phyloP scores from a whole-genome alignment of 768 basidiomycete genomes.

The Kwoniella dejecticola region DNA sequence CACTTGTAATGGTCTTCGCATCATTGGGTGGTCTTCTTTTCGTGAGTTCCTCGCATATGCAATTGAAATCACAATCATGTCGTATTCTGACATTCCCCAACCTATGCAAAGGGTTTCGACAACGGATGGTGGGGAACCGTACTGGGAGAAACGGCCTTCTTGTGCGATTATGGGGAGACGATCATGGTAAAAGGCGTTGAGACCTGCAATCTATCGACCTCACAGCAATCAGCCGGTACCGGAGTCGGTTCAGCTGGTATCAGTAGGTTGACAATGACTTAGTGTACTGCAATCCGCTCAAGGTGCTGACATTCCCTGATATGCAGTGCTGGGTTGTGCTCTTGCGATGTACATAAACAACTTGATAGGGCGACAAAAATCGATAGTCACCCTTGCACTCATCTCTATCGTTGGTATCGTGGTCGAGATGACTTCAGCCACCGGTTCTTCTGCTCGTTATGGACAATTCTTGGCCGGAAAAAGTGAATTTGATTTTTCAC shows the following conservation, averaged over 20 bases:
- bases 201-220: conserved; percentile 24
- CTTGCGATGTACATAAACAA: conserved; percentile 26
- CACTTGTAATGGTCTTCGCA: conserved; percentile 20
- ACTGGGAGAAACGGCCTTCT: conserved; percentile 25
- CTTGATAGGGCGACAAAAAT: conserved; percentile 15
- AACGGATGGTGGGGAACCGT: conserved; percentile 45
- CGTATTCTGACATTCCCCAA: too few relatives aligned
- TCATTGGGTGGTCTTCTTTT: conserved; percentile 27
- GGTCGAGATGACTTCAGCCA: conserved; percentile 16
- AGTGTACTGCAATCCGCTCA: neutral
- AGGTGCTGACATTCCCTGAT: neutral
- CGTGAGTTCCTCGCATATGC: conserved; percentile 2
- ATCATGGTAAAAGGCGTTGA: conserved; percentile 20
- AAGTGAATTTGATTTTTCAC: neutral
- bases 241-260: conserved; percentile 22
- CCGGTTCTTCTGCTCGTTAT: conserved; percentile 26
- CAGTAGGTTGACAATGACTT: conserved; percentile 6
- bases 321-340: conserved; percentile 22
- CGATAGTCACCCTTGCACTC: conserved; percentile 10
- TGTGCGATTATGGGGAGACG: conserved; percentile 23
- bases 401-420: conserved; percentile 20
- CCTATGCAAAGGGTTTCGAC: conserved; percentile 23
- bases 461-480: conserved; percentile 42
- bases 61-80: neutral
- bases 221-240: conserved; percentile 20